Evolutionary conservation across 225 moss, liverwort and hornwort genomes (phyloP).

Genomic region (Marchantia paleacea): DNA sequence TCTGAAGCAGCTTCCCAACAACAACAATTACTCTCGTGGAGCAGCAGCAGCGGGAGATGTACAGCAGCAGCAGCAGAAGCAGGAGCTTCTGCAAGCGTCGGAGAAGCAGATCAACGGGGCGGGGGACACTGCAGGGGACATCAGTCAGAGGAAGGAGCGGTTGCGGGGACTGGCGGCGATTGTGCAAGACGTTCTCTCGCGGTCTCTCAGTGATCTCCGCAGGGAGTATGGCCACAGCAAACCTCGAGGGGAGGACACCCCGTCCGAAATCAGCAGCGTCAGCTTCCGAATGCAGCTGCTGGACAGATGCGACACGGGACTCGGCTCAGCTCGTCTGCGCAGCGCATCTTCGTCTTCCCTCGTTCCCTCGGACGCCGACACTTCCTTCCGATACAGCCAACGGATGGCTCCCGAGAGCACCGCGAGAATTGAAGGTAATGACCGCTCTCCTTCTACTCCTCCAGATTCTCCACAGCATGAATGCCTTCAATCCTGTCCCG

Average conservation of each 20-base stretch:
- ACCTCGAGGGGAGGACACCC: conserved; percentile 23
- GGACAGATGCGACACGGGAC: conserved; percentile 43
- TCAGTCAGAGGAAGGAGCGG: conserved; percentile 20
- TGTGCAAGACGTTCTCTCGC: conserved; percentile 48
- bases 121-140: background rate
- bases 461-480: background rate
- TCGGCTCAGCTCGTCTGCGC: conserved; percentile 34
- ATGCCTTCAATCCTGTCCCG: background rate
- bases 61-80: background rate
- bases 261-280: conserved; percentile 41
- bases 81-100: background rate
- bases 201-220: conserved; percentile 37
- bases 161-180: conserved; percentile 36
- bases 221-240: conserved; percentile 22
- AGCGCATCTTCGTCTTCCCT: conserved; percentile 25
- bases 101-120: background rate
- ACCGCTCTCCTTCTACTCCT: background rate
- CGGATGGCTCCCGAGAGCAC: conserved; percentile 31
- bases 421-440: conserved; percentile 14
- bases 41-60: background rate
- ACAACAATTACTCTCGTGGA: conserved; percentile 8
- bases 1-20: conserved; percentile 6
- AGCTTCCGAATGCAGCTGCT: conserved; percentile 45
- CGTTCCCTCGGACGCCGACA: conserved; percentile 30
- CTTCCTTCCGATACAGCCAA: conserved; percentile 35